Evolutionary conservation across 2,329 filamentous ascomycete species (phyloP).

Genomic region (Colletotrichum camelliae): DNA sequence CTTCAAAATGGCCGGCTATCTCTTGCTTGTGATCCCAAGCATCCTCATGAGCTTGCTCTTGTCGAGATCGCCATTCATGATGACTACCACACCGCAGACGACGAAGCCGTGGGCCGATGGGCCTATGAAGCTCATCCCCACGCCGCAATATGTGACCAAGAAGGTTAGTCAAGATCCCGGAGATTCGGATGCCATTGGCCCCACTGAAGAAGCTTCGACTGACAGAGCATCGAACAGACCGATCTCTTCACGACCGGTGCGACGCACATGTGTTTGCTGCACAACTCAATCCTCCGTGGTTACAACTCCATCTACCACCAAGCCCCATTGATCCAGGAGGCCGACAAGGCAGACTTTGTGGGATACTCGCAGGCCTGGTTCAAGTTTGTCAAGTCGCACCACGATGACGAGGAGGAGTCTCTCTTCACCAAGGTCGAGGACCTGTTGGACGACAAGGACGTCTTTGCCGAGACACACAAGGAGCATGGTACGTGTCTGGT

Average conservation of each 20-base stretch:
- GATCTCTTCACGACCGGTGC: conserved; percentile 65
- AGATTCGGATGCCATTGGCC: not conserved
- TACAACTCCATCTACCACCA: conserved; percentile 70
- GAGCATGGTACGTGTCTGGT: conserved; percentile 56
- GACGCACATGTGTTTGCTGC: conserved; percentile 65
- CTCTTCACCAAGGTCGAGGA: conserved; percentile 62
- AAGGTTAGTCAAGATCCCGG: conserved; percentile 40
- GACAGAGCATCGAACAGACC: conserved; percentile 38
- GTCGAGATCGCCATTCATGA: conserved; percentile 39
- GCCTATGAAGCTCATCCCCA: conserved; percentile 59
- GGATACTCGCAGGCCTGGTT: conserved; percentile 63
- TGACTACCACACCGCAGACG: conserved; percentile 36
- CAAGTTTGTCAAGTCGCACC: conserved; percentile 64
- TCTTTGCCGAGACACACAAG: conserved; percentile 58
- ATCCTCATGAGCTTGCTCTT: conserved; percentile 36
- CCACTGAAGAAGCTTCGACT: not conserved
- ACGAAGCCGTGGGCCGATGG: conserved; percentile 56
- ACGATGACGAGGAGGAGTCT: conserved; percentile 63
- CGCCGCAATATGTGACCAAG: conserved; percentile 57
- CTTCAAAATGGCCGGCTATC: conserved; percentile 18
- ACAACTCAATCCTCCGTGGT: conserved; percentile 68
- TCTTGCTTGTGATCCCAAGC: conserved; percentile 32
- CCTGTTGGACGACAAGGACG: conserved; percentile 51
- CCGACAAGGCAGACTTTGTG: conserved; percentile 62
- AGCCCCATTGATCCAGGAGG: conserved; percentile 53